A percentile compares a stretch with the other conserved stretches of the same genome.
These are phyloP conservation scores for Fagus crenata DNA, from an alignment of 306 rosid genomes.

Conservation along the genomic window DNA sequence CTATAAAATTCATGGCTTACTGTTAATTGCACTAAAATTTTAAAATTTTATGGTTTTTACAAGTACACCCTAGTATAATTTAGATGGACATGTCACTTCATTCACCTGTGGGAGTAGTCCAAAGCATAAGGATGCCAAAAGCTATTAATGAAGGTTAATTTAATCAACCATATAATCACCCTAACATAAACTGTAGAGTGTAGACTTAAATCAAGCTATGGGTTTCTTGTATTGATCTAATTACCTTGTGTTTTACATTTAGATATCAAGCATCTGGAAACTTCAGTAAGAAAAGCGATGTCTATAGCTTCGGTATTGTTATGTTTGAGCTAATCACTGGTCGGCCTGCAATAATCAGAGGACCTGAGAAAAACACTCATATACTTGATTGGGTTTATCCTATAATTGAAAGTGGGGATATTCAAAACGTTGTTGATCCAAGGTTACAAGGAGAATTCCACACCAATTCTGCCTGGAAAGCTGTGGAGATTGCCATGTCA, in stretches of 20 bases:
- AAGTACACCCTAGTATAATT: too few relatives aligned
- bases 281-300: constrained; percentile 17
- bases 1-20: too few relatives aligned
- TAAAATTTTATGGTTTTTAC: too few relatives aligned
- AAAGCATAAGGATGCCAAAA: too few relatives aligned
- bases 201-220: not conserved
- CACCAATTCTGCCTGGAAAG: constrained; percentile 29
- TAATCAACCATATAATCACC: not conserved
- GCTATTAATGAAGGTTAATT: not conserved
- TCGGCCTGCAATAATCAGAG: not conserved
- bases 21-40: too few relatives aligned
- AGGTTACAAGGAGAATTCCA: constrained; percentile 24
- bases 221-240: not conserved
- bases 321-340: constrained; percentile 13
- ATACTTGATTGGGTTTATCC: constrained; percentile 8
- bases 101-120: too few relatives aligned
- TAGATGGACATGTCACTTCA: too few relatives aligned
- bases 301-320: not conserved
- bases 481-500: constrained; percentile 16
- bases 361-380: not conserved
- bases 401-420: constrained; percentile 13
- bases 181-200: too few relatives aligned
- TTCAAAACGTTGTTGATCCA: constrained; percentile 11
- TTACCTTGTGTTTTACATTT: not conserved
- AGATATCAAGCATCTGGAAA: not conserved